Percentiles rank a stretch among this genome's conserved stretches.
phyloP scores from a whole-genome alignment of 495 filamentous ascomycete genomes.

The Thozetella sp. region DNA sequence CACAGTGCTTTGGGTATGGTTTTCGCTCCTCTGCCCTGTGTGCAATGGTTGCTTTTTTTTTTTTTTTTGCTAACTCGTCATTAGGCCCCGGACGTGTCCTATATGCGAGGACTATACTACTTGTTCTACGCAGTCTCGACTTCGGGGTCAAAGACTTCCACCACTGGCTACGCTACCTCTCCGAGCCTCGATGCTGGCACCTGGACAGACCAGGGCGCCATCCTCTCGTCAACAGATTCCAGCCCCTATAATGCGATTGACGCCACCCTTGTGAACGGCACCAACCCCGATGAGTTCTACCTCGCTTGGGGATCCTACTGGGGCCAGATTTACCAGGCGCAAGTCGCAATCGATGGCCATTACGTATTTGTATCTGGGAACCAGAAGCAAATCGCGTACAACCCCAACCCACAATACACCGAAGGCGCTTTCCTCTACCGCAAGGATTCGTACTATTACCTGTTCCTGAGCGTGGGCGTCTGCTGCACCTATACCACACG shows the following conservation, averaged over 20 bases:
- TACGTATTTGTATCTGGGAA: constrained; percentile 16
- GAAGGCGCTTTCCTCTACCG: constrained; percentile 64
- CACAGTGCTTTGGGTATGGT: constrained; percentile 63
- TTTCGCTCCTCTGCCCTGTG: background rate
- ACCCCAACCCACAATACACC: constrained; percentile 50
- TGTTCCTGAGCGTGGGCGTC: constrained; percentile 65
- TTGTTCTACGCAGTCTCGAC: constrained; percentile 72
- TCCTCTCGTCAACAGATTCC: constrained; percentile 44
- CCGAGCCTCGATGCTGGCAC: constrained; percentile 57
- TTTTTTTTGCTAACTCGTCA: constrained; percentile 8
- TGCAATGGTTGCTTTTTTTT: too few species aligned
- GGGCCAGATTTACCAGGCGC: constrained; percentile 65
- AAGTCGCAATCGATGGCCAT: constrained; percentile 41
- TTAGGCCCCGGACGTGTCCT: constrained; percentile 68
- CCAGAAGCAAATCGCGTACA: constrained; percentile 56
- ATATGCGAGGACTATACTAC: constrained; percentile 61
- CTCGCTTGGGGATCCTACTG: constrained; percentile 75
- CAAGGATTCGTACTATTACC: constrained; percentile 60
- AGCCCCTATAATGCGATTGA: constrained; percentile 73
- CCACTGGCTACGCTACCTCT: constrained; percentile 72
- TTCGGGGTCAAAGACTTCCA: constrained; percentile 63
- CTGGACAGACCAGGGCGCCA: constrained; percentile 59
- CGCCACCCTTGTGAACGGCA: constrained; percentile 54
- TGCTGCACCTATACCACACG: constrained; percentile 56
- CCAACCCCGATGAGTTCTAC: constrained; percentile 41